phyloP scores from a whole-genome alignment of 2,329 filamentous ascomycete genomes.

The Mycosphaerella arachidis region DNA sequence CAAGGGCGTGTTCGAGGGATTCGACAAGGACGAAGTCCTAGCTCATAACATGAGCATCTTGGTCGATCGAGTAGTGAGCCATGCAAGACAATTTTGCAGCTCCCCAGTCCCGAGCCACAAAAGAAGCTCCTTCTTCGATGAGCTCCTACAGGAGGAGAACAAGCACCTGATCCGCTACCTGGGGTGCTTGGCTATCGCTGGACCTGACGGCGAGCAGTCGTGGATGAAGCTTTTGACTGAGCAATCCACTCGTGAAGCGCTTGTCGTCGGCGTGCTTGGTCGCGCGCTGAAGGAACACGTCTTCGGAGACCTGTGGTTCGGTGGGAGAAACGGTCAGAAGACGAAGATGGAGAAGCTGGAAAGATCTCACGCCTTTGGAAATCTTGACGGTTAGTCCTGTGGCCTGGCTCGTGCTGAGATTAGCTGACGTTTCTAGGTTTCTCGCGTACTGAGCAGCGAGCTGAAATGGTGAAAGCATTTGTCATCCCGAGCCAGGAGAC shows the following conservation, averaged over 20 bases:
- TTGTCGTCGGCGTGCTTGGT: slow-evolving; percentile 28
- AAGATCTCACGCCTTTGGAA: slow-evolving; percentile 29
- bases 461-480: slow-evolving; percentile 9
- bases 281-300: slow-evolving; percentile 31
- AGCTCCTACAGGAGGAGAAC: slow-evolving; percentile 7
- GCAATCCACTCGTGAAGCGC: slow-evolving; percentile 14
- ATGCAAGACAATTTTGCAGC: not conserved
- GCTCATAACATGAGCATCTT: not conserved
- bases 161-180: slow-evolving; percentile 24
- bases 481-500: not conserved
- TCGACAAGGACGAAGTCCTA: not conserved
- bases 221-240: slow-evolving; percentile 26
- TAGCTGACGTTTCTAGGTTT: slow-evolving; percentile 25
- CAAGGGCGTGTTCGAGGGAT: not conserved
- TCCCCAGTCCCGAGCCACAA: not conserved
- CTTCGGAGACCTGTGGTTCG: slow-evolving; percentile 29
- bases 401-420: not conserved
- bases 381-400: slow-evolving; percentile 35
- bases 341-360: slow-evolving; percentile 37
- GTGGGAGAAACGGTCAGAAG: slow-evolving; percentile 14
- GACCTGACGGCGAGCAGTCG: slow-evolving; percentile 16
- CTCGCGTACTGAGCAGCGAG: slow-evolving; percentile 22
- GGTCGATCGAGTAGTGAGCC: not conserved
- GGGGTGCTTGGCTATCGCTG: slow-evolving; percentile 32
- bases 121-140: slow-evolving; percentile 2